These are phyloP conservation scores for Cyathus striatus DNA, from an alignment of 768 basidiomycete species.

Conservation along the genomic window DNA sequence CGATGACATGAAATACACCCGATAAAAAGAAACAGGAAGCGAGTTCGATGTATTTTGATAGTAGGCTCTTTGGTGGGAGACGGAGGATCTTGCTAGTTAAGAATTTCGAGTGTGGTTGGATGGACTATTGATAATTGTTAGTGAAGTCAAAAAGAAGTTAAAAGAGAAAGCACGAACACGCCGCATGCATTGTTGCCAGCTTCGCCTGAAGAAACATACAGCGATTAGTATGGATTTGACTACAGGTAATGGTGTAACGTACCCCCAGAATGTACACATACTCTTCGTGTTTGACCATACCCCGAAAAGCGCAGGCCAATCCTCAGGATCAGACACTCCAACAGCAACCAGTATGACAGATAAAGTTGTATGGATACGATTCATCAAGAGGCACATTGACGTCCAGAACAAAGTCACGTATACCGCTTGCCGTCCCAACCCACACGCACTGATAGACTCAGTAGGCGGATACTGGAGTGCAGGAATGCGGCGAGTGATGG, in stretches of 20 bases:
- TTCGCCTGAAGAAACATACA: conserved; percentile 12
- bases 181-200: conserved; percentile 25
- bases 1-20: conserved; percentile 17
- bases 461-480: neutral
- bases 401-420: conserved; percentile 5
- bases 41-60: conserved; percentile 21
- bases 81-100: conserved; percentile 10
- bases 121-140: conserved; percentile 9
- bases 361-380: neutral
- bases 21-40: conserved; percentile 25
- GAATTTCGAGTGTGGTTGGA: conserved; percentile 16
- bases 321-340: conserved; percentile 11
- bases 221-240: neutral
- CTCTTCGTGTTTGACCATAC: conserved; percentile 19
- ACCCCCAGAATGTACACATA: conserved; percentile 30
- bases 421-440: conserved; percentile 4
- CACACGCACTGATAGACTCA: neutral
- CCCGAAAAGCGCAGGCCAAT: conserved; percentile 24
- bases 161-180: conserved; percentile 11
- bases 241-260: conserved; percentile 6
- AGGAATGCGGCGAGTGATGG: neutral
- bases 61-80: conserved; percentile 11
- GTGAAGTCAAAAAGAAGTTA: neutral
- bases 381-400: neutral
- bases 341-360: conserved; percentile 7